These are phyloP conservation scores for Candida wancherniae DNA, from an alignment of 805 yeast species.

Conservation along the genomic window DNA sequence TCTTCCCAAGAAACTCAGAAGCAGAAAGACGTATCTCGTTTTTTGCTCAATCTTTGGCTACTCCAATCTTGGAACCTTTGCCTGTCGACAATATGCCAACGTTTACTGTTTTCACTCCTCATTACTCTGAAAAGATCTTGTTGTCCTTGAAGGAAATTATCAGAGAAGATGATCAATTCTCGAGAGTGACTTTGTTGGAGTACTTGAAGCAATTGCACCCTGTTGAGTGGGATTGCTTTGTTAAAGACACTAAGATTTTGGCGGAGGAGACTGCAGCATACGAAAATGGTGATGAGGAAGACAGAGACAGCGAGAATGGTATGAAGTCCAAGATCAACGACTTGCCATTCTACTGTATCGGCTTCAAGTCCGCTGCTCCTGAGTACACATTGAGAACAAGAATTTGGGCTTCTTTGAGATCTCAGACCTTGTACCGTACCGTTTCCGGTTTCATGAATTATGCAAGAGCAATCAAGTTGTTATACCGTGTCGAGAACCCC, in stretches of 20 bases:
- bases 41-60: conserved; percentile 97
- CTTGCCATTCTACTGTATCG: conserved; percentile 43
- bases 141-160: conserved; percentile 75
- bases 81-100: conserved; percentile 99
- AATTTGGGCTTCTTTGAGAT: conserved; percentile 45
- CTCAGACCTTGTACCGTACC: conserved; percentile 44
- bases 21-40: conserved; percentile 99
- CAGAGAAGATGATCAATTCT: conserved; percentile 61
- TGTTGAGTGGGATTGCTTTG: conserved; percentile 53
- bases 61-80: conserved; percentile 97
- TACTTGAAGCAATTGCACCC: conserved; percentile 54
- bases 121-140: conserved; percentile 77
- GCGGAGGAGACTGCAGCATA: conserved; percentile 72
- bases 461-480: conserved; percentile 42
- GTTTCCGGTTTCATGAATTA: conserved; percentile 46
- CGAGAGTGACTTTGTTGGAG: conserved; percentile 51
- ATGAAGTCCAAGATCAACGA: conserved; percentile 74
- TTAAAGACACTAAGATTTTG: conserved; percentile 50
- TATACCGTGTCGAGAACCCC: conserved; percentile 45
- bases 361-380: conserved; percentile 45
- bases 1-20: conserved; percentile 94
- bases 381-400: conserved; percentile 44
- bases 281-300: conserved; percentile 49
- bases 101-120: conserved; percentile 88
- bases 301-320: conserved; percentile 50